A percentile compares a stretch with the other conserved stretches of the same genome.
Conservation (phyloP, 2,329 filamentous ascomycete species). For the Colletotrichum aenigma region DNA sequence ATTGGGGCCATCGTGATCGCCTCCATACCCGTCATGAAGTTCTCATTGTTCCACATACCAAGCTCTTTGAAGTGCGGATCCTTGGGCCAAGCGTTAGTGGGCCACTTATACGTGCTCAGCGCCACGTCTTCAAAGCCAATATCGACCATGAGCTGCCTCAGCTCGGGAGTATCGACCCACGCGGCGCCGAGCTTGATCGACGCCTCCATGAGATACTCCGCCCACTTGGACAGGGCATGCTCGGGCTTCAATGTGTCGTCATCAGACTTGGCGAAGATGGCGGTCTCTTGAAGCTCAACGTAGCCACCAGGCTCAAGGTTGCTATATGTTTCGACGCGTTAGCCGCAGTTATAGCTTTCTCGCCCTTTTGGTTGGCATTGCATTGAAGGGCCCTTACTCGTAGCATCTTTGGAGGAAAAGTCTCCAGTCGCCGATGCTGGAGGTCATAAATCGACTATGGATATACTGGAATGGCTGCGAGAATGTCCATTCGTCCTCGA, state of each 20-base stretch:
- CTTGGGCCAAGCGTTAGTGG: neutral
- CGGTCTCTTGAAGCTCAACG: neutral
- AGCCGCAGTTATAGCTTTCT: fast-evolving
- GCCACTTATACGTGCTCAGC: neutral
- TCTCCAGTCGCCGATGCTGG: neutral
- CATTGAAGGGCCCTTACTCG: neutral
- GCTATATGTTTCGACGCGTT: neutral
- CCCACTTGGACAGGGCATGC: neutral
- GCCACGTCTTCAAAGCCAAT: neutral
- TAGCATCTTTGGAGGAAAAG: neutral
- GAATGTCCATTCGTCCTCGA: neutral
- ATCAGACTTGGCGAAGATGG: neutral
- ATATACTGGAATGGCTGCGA: neutral
- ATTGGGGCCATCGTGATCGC: neutral
- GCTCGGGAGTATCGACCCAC: neutral
- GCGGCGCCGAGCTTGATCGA: neutral
- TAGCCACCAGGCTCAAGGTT: neutral
- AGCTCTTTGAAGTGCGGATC: neutral
- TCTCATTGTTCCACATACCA: neutral
- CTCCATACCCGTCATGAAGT: fast-evolving
- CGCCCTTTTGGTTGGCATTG: neutral
- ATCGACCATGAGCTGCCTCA: neutral
- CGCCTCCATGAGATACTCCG: fast-evolving
- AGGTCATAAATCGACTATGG: fast-evolving
- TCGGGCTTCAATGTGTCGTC: neutral